Conservation (phyloP, 371 early-diverging fungal species). For the Hamiltosporidium tvaerminnensis region DNA sequence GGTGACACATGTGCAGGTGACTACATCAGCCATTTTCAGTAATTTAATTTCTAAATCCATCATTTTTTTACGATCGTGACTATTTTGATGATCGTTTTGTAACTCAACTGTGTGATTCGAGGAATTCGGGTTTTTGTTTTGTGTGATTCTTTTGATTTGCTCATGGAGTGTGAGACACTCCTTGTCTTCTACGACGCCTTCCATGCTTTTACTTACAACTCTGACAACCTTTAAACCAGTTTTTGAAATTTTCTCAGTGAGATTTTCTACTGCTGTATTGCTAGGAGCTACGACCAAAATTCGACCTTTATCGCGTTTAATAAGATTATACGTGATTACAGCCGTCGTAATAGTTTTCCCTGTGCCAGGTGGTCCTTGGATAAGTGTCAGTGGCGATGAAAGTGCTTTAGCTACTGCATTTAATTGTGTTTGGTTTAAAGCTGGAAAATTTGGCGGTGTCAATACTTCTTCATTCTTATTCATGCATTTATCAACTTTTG, state of each 20-base stretch:
- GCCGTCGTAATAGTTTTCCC: conserved; percentile 89
- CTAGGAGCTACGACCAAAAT: conserved; percentile 89
- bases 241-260: conserved; percentile 64
- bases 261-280: conserved; percentile 93
- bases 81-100: too few relatives aligned
- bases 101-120: too few relatives aligned
- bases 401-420: not conserved
- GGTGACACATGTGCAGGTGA: conserved; percentile 85
- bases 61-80: too few relatives aligned
- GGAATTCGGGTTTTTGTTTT: conserved; percentile 59
- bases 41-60: conserved; percentile 74
- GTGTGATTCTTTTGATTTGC: conserved; percentile 68
- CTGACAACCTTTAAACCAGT: conserved; percentile 84
- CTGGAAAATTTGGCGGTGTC: too few relatives aligned
- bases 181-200: conserved; percentile 56
- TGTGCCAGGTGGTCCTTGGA: conserved; percentile 61
- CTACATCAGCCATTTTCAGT: conserved; percentile 77
- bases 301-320: conserved; percentile 65
- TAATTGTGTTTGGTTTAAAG: not conserved
- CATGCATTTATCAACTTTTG: too few relatives aligned
- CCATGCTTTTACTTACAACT: conserved; percentile 74
- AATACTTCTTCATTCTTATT: too few relatives aligned
- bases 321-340: conserved; percentile 82
- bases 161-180: conserved; percentile 62
- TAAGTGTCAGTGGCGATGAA: conserved; percentile 66